Conservation (phyloP, 208 protist species). For the Trypanosoma melophagium region DNA sequence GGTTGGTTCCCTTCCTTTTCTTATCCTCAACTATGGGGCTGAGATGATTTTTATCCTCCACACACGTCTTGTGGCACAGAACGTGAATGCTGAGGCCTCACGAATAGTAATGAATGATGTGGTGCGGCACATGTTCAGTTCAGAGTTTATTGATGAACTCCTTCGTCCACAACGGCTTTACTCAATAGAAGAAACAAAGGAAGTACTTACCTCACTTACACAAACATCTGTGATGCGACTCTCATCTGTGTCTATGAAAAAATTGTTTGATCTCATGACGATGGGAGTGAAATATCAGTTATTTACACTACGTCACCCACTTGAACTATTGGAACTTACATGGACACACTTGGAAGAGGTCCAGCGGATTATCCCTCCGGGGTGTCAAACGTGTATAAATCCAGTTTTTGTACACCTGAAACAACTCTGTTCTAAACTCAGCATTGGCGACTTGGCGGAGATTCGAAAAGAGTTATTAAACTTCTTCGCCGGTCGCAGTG, state of each 20-base stretch:
- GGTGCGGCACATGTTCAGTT: slow-evolving; percentile 64
- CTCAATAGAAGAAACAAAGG: slow-evolving; percentile 39
- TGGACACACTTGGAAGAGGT: slow-evolving; percentile 86
- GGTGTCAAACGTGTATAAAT: slow-evolving; percentile 20
- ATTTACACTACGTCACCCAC: slow-evolving; percentile 65
- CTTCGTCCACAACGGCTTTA: slow-evolving; percentile 87
- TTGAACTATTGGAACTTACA: slow-evolving; percentile 85
- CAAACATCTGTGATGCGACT: slow-evolving; percentile 88
- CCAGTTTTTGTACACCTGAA: slow-evolving; percentile 31
- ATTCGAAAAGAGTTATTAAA: slow-evolving; percentile 73
- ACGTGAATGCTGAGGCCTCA: slow-evolving; percentile 51
- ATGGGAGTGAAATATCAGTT: slow-evolving; percentile 94
- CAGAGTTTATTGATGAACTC: slow-evolving; percentile 80
- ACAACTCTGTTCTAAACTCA: slow-evolving; percentile 28
- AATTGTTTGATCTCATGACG: slow-evolving; percentile 92
- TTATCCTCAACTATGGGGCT: slow-evolving; percentile 89
- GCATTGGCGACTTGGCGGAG: slow-evolving; percentile 46
- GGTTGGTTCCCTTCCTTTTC: slow-evolving; percentile 72
- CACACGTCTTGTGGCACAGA: slow-evolving; percentile 84
- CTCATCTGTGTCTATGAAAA: slow-evolving; percentile 80
- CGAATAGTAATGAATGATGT: slow-evolving; percentile 74
- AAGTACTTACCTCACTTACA: slow-evolving; percentile 81
- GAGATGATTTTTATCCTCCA: slow-evolving; percentile 94
- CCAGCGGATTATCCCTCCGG: slow-evolving; percentile 30
- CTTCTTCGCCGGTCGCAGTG: slow-evolving; percentile 68